Evolutionary conservation across 176 grass and related monocot species (phyloP), one percentile per base, ranked within the genome.

Genomic region (Hordeum marinum): DNA sequence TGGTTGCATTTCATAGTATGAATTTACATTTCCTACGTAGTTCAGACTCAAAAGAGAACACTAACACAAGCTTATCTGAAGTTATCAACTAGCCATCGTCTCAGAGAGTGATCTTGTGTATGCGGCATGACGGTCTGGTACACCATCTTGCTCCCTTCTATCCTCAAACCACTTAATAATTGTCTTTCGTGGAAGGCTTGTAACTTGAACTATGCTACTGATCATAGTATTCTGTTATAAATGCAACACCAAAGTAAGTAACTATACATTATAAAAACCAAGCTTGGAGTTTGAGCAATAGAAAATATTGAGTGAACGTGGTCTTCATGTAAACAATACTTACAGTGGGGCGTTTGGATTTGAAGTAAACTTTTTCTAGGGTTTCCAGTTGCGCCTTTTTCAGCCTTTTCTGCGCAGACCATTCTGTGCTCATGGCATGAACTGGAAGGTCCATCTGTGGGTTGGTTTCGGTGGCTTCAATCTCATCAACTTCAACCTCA

Each of bases 81-180:
- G 9, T 92, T 41, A 88, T 60, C 82, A 76, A 80, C 62, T 91
- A 71, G 88, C 48, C 45, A 84, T 25, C 23, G 90, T 90, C 82
- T 85, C 88, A 88, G 88, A 62, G 36, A 77, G 50, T 26, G 90
- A 88, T 86, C 90, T 87, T 69, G 61, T 83, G 77, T 85, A 94
- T 39, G 67, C 82, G 41, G 34, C 81, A 66, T 77, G 84, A 40
- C 89, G 88, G 40, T 88, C 54, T 9, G 93, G 94, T 25, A 94
- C 75, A 23, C 90, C 96, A 78, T 94, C 94, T 67, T 91, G 55
- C 25, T 89, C 77, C 82, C 96, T 78, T 82, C 88, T 96, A 35
- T 99, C 94, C 67, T 99, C 96, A 55, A 99, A 99, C 96, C 96
- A 99, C 61, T 96, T 92, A 37, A 95, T 62, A 26, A 99, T 83